Conservation (phyloP, 108 stramenopile species). For the Epithemia pelagica region DNA sequence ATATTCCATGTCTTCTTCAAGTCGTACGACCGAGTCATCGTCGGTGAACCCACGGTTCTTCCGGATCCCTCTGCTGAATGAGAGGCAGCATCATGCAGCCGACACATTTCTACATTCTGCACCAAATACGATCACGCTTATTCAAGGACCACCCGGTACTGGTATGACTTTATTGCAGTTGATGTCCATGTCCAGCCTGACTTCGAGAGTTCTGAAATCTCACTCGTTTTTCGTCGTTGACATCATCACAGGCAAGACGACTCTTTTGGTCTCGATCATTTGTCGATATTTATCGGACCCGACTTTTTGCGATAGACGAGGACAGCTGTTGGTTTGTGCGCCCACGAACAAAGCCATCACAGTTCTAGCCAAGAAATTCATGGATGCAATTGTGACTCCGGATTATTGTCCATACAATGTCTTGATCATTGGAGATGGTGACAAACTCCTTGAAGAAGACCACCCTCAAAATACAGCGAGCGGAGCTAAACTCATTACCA, state of each 20-base stretch:
- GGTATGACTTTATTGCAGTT: no score
- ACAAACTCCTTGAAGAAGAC: constrained; percentile 35
- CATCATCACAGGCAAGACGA: constrained; percentile 67
- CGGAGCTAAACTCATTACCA: no score
- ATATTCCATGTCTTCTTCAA: no score
- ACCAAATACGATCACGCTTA: constrained; percentile 39
- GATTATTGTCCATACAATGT: constrained; percentile 23
- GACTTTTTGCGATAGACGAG: constrained; percentile 14
- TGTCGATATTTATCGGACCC: constrained; percentile 40
- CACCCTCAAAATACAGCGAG: no score
- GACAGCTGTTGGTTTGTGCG: constrained; percentile 46
- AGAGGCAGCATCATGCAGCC: constrained; percentile 65
- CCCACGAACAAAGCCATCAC: constrained; percentile 76
- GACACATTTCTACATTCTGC: constrained; percentile 57
- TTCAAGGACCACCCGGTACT: constrained; percentile 54
- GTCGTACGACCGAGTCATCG: no score
- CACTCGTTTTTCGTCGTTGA: neutral
- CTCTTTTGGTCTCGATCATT: constrained; percentile 58
- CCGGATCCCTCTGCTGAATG: constrained; percentile 46
- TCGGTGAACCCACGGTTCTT: constrained; percentile 46
- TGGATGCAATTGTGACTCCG: constrained; percentile 20
- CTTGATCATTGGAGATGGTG: constrained; percentile 54
- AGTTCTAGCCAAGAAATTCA: constrained; percentile 59
- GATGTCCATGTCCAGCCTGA: no score
- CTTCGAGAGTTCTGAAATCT: no score